Evolutionary conservation across 164 flowering plant species (phyloP), one percentile per base, ranked within the genome.

Genomic region (Aristolochia contorta): DNA sequence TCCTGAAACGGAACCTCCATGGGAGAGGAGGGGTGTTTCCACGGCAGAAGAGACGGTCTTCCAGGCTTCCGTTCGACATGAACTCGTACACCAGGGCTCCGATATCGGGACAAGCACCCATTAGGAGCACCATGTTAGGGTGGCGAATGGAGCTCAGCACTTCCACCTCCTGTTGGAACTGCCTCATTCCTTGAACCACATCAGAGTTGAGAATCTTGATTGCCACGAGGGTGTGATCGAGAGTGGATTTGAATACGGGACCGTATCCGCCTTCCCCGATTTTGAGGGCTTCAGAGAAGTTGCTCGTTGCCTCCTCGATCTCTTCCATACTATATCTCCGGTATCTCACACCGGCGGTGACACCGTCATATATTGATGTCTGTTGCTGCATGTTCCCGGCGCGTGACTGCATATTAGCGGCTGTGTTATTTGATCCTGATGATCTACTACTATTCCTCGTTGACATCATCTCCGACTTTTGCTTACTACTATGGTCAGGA

Each of bases 211-310:
- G 71, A 62, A 81, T 71, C 73, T 87, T 87, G 46, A 89, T 81
- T 21, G 94, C 96, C n/a, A 85, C 89, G 6, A 72, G 64, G 0
- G 80, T 81, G 61, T 83, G 76, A 67, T 82, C 84, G 47, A 89
- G 80, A 15, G 45, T 45, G 41, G 61, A 85, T 70, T 64, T 75
- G 56, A 66, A 89, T 24, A 89, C 96, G 33, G 96, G 94, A 33
- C 96, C 94, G 76, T 89, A 89, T 20, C 91, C 96, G 21, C 96
- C 96, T 77, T 87, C 96, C 33, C 96, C 96, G 55, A 87, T 78
- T 74, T 83, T 82, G 30, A 56, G 53, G 4, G 69, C 59, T 16
- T 14, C 60, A 1, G 85, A 66, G 67, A 89, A 89, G 57, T 75
- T 54, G 55, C 82, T 60, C 0, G 91, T 89, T 47, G 90, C 89